Evolutionary conservation across 1,284 basidiomycete genomes (phyloP).

Genomic region (Coniferiporia weirii): DNA sequence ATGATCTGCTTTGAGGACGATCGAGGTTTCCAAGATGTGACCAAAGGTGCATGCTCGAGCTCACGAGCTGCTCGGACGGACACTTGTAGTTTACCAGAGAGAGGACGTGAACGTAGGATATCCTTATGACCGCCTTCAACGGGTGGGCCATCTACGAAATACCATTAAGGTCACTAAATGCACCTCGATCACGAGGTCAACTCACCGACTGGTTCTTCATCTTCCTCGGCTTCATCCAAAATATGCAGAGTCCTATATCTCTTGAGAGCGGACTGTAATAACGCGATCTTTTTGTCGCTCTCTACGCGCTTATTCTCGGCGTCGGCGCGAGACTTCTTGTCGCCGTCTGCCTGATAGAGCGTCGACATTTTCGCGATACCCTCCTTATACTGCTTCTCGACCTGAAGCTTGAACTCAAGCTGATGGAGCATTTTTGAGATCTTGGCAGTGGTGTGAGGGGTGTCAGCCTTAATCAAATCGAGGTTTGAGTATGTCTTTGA

Average conservation of each 20-base stretch:
- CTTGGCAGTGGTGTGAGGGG: slow-evolving; percentile 93
- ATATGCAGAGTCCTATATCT: slow-evolving; percentile 96
- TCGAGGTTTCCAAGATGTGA: slow-evolving; percentile 52
- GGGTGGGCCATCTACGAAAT: slow-evolving; percentile 36
- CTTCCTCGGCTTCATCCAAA: slow-evolving; percentile 84
- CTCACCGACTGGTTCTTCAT: slow-evolving; percentile 59
- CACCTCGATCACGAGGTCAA: slow-evolving; percentile 17
- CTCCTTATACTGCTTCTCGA: slow-evolving; percentile 97
- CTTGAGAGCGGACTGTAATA: slow-evolving; percentile 88
- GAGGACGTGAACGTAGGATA: slow-evolving; percentile 83
- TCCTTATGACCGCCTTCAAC: slow-evolving; percentile 88
- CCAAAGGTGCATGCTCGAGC: slow-evolving; percentile 87
- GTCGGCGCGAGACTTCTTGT: slow-evolving; percentile 88
- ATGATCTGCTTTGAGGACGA: slow-evolving; percentile 73
- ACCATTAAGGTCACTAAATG: slow-evolving; percentile 14
- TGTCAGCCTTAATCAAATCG: slow-evolving; percentile 97
- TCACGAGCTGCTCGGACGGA: slow-evolving; percentile 88
- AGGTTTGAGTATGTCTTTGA: slow-evolving; percentile 69
- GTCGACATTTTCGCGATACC: slow-evolving; percentile 99
- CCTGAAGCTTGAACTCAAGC: slow-evolving; percentile 98
- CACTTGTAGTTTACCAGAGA: slow-evolving; percentile 91
- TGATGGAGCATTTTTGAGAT: slow-evolving; percentile 98
- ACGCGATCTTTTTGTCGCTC: slow-evolving; percentile 93
- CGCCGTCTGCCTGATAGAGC: slow-evolving; percentile 91
- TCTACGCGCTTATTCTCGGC: slow-evolving; percentile 93